A percentile compares a stretch with the other conserved stretches of the same genome.
These are phyloP conservation scores for Phanerochaete sordida DNA, from an alignment of 768 basidiomycete genomes.

Conservation along the genomic window DNA sequence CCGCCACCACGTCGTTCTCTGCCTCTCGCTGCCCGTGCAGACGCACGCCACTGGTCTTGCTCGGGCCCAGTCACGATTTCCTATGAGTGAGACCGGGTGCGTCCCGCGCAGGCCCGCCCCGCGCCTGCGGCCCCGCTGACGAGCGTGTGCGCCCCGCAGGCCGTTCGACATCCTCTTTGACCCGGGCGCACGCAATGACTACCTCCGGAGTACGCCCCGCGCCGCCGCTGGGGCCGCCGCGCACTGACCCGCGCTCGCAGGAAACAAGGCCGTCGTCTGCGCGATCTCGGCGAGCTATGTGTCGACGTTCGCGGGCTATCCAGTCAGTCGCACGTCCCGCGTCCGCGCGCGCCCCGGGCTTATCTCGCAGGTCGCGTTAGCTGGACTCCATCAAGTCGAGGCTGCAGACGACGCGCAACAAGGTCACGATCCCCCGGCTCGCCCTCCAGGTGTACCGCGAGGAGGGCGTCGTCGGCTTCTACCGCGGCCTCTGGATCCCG, in stretches of 20 bases:
- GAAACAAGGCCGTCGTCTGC: constrained; percentile 84
- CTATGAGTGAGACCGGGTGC: constrained; percentile 79
- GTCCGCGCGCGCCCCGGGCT: not conserved
- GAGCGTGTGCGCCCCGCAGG: constrained; percentile 27
- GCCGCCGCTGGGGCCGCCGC: not conserved
- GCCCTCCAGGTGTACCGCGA: constrained; percentile 74
- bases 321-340: constrained; percentile 37
- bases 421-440: constrained; percentile 68
- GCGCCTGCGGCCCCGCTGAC: not conserved
- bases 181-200: constrained; percentile 56
- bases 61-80: constrained; percentile 59
- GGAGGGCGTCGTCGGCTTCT: constrained; percentile 87
- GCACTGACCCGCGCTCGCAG: constrained; percentile 33
- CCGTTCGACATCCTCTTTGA: constrained; percentile 63
- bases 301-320: constrained; percentile 91
- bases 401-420: constrained; percentile 79
- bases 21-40: constrained; percentile 43
- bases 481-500: constrained; percentile 88
- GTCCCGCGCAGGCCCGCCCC: not conserved
- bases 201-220: constrained; percentile 54
- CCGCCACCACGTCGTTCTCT: constrained; percentile 11
- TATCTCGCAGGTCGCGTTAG: constrained; percentile 32
- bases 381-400: constrained; percentile 94
- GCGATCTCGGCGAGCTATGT: constrained; percentile 90
- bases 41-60: constrained; percentile 71